phyloP scores from a whole-genome alignment of 192 early-diverging fungal genomes.

The Coemansia asiatica region DNA sequence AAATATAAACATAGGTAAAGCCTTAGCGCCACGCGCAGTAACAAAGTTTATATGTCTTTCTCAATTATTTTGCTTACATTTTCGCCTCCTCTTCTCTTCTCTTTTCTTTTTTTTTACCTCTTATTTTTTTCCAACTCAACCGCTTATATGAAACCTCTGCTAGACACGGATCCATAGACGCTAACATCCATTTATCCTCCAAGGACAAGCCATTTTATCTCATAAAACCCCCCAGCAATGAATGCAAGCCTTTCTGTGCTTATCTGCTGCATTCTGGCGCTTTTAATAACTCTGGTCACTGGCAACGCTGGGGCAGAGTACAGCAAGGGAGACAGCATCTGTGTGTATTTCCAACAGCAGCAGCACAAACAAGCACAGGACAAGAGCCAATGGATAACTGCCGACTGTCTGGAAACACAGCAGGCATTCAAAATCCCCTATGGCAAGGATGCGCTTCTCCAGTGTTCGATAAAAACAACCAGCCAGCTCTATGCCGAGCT shows the following conservation, averaged over 20 bases:
- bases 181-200: too few relatives aligned
- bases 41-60: too few relatives aligned
- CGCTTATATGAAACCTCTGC: too few relatives aligned
- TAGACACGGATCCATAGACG: too few relatives aligned
- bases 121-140: too few relatives aligned
- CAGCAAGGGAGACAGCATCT: slow-evolving; percentile 22
- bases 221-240: too few relatives aligned
- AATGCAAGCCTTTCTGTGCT: not conserved
- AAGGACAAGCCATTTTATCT: too few relatives aligned
- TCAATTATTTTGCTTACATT: too few relatives aligned
- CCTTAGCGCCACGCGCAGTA: too few relatives aligned
- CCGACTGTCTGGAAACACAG: slow-evolving; percentile 40
- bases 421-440: slow-evolving; percentile 31
- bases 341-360: slow-evolving; percentile 12
- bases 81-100: too few relatives aligned
- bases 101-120: too few relatives aligned
- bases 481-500: slow-evolving; percentile 10
- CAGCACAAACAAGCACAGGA: not conserved
- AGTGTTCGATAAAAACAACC: slow-evolving; percentile 41
- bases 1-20: too few relatives aligned
- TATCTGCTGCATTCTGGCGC: not conserved
- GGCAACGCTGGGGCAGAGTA: slow-evolving; percentile 11
- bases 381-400: slow-evolving; percentile 13
- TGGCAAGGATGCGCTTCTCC: slow-evolving; percentile 30
- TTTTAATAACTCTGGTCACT: not conserved